These are phyloP conservation scores for Cyberlindnera petersonii DNA, from an alignment of 805 yeast genomes.

Conservation along the genomic window DNA sequence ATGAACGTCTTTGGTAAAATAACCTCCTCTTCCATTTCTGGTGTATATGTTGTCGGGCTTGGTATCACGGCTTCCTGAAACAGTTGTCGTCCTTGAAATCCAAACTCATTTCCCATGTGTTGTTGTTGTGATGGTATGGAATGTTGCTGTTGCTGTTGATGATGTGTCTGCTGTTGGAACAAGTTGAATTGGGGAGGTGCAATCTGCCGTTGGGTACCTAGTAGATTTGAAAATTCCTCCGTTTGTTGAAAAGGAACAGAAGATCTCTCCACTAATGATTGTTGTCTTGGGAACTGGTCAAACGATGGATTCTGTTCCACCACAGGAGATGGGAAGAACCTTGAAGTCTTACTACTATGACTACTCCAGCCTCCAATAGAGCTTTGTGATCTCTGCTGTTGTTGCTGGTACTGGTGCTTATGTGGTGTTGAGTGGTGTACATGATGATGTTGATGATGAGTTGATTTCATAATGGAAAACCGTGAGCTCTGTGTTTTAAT, in stretches of 20 bases:
- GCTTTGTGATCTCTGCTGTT: neutral
- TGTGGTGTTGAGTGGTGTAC: too few relatives aligned
- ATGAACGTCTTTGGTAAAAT: neutral
- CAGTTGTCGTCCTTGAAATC: conserved; percentile 3
- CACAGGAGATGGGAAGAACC: conserved; percentile 27
- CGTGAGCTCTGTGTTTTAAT: conserved; percentile 4
- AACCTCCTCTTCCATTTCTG: neutral
- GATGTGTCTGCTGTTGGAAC: conserved; percentile 2
- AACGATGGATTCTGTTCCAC: conserved; percentile 19
- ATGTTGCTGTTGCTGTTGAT: neutral
- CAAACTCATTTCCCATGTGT: neutral
- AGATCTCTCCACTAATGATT: conserved; percentile 7
- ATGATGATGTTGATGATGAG: too few relatives aligned
- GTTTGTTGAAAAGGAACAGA: neutral
- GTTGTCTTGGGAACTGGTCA: conserved; percentile 17
- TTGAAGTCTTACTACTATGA: conserved; percentile 17
- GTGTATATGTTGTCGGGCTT: neutral
- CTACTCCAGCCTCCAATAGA: conserved; percentile 8
- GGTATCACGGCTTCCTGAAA: neutral
- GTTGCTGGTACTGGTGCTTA: too few relatives aligned
- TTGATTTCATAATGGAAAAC: too few relatives aligned
- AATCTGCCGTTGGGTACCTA: too few relatives aligned
- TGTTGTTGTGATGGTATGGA: neutral
- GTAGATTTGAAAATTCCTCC: too few relatives aligned
- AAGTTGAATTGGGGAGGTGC: conserved; percentile 8